Evolutionary conservation across 192 early-diverging fungal species (phyloP), one percentile per base, ranked within the genome.

Genomic region (Coemansia sp.): DNA sequence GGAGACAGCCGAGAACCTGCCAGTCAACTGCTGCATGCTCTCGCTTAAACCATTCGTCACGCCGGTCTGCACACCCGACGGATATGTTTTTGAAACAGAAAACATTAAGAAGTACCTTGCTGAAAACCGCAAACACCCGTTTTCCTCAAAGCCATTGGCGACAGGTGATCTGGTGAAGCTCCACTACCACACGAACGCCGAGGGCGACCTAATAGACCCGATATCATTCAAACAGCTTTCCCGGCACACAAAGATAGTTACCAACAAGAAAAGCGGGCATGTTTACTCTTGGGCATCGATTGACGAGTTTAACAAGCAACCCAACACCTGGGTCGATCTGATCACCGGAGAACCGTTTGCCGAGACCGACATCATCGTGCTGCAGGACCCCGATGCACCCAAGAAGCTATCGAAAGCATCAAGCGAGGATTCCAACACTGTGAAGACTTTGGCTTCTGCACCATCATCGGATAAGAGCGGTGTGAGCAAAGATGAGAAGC

Each of bases 1-100:
- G n/a, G 61, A 66, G 9, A 61, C 82, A 19, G 90, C 90, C 69
- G 85, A 94, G 57, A 69, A 82, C 12, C 69, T 93, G 11, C 91
- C 92, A 0, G 93, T 93, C 55, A 83, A 85, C 55, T 93, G 87
- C 71, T 98, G 96, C 61, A 85, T 93, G 3, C 80, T 98, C n/a
- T 92, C 96, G 4, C 68, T 98, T 21, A 84, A 84, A 54, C 94
- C 96, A 11, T 92, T 93, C 61, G 86, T 84, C 44, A 81, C 84
- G 53, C 93, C 96, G 2, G 82, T 92, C 52, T 95, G 93, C 69
- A 90, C 92, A 0, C 72, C 71, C 6, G 91, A 94, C 25, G 96
- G 96, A 15, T 88, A 74, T 34, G 82, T 96, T 10, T 98, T 94
- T 82, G 96, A 98, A 58, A 80, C 88, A 3, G 76, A 86, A 7